Evolutionary conservation across 1,139 yeast genomes (phyloP), one percentile per base, ranked within the genome.

Genomic region (Zygoascus sp.): DNA sequence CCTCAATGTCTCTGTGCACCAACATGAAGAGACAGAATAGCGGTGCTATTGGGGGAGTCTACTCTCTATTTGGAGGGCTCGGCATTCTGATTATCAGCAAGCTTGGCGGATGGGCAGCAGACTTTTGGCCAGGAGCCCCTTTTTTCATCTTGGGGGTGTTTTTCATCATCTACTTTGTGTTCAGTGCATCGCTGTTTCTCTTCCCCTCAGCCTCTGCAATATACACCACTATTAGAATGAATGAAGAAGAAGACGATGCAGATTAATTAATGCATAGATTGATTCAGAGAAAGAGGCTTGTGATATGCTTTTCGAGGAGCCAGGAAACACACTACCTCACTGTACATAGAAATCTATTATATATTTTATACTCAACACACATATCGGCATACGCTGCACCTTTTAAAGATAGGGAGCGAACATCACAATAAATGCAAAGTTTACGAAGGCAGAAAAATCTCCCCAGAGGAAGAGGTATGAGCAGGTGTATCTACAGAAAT

Each of bases 31-130:
- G 72, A 22, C 65, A 60, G 58, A 59, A 69, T 48, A 76, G 79
- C 47, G 92, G 92, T 5, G 74, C 86, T 5, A 73, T 83, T 37
- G 76, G 83, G 49, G 92, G 92, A 2, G 76, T 81, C 6, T 81
- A 80, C 59, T 76, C 83, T 15, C 73, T 83, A 47, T 69, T 75
- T 55, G 89, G 89, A 7, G 88, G 87, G 1, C 46, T 80, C n/a
- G 92, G 92, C 1, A 81, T 83, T 21, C 64, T 83, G 49, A 48
- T 80, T 1, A 67, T 82, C 20, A 74, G 81, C 35, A 76, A 77
- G 55, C 43, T 80, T 11, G 90, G 90, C 4, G 89, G 89, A 1
- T 58, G 65, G 34, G 67, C 79, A 56, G 77, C 84, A 34, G 88
- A 81, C 58, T 48, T 54, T 34, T 78, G 81, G 78, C 66, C 74